A percentile compares a stretch with the other conserved stretches of the same genome.
Evolutionary conservation across 176 grass and related monocot genomes (phyloP).

Genomic region (Aegilops umbellulata): DNA sequence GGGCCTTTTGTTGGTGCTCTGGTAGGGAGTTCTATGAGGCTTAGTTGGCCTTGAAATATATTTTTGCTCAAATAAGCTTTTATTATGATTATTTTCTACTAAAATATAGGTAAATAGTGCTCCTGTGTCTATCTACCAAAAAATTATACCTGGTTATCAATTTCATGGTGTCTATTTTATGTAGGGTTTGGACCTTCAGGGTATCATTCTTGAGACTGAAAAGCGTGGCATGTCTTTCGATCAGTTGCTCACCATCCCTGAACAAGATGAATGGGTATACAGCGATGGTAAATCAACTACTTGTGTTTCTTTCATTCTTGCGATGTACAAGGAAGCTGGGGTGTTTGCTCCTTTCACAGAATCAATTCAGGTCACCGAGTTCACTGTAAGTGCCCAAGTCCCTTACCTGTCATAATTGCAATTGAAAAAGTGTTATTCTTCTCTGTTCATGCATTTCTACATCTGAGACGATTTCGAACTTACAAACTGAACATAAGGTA

Average conservation of each 20-base stretch:
- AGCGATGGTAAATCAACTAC: conserved; percentile 99
- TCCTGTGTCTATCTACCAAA: neutral
- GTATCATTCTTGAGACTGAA: conserved; percentile 82
- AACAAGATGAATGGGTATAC: conserved; percentile 96
- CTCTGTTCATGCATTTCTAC: neutral
- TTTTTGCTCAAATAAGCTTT: conserved; percentile 8
- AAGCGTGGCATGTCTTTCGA: conserved; percentile 92
- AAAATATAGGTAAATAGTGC: neutral
- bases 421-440: neutral
- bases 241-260: conserved; percentile 88
- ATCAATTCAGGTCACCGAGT: conserved; percentile 92
- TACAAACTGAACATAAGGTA: neutral
- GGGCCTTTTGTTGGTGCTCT: neutral
- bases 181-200: conserved; percentile 83
- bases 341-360: conserved; percentile 68
- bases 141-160: conserved; percentile 18
- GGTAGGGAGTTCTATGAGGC: neutral
- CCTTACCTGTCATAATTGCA: neutral
- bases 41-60: neutral
- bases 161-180: conserved; percentile 24
- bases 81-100: neutral
- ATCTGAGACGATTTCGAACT: neutral
- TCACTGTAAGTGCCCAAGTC: conserved; percentile 72
- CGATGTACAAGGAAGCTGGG: conserved; percentile 95
- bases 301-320: conserved; percentile 90